Evolutionary conservation across 2,329 filamentous ascomycete genomes (phyloP), one percentile per base, ranked within the genome.

Genomic region (Clonostachys solani): DNA sequence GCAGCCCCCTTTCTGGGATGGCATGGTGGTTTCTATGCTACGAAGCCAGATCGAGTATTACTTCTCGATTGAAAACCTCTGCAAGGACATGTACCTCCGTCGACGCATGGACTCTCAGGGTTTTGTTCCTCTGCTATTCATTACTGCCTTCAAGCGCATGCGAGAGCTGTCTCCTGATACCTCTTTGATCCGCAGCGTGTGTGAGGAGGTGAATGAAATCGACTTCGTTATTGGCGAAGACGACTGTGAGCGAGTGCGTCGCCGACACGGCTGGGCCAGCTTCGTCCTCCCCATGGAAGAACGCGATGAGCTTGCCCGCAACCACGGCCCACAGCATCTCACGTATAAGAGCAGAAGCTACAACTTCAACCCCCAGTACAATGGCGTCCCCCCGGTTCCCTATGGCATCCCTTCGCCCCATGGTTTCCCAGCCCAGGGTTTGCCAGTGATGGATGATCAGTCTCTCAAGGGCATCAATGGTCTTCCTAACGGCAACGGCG

Each of bases 21-120:
- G 16, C 45, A 55, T 66, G 52, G 45, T 65, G 15, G 42, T 74
- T 36, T 56, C 65, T 5, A 62, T 74, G 42, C 62, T 81, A 43
- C 74, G 68, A 47, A 63, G 62, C 53, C 72, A 78, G 60, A 79
- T 91, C 36, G 90, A 96, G 60, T 99, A 96, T 72, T 99, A 99
- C 68, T 96, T 99, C 69, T 97, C 92, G 1, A 80, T 96, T 29
- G 89, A 96, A 60, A 99, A 99, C 63, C 77, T 97, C 44, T 88
- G 89, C 77, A 96, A 96, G 68, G 94, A 99, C 60, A 77, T 89
- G 60, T 97, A 84, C 66, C 76, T 99, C 49, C 86, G 94, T 48
- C 84, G 82, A 59, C 85, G 92, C 57, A 97, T 99, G 94, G 92
- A 99, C 62, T 89, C 87, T 1, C 89, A 97, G 64, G 94, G 94